Evolutionary conservation across 371 early-diverging fungal species (phyloP).

Genomic region (Funneliformis caledonium): DNA sequence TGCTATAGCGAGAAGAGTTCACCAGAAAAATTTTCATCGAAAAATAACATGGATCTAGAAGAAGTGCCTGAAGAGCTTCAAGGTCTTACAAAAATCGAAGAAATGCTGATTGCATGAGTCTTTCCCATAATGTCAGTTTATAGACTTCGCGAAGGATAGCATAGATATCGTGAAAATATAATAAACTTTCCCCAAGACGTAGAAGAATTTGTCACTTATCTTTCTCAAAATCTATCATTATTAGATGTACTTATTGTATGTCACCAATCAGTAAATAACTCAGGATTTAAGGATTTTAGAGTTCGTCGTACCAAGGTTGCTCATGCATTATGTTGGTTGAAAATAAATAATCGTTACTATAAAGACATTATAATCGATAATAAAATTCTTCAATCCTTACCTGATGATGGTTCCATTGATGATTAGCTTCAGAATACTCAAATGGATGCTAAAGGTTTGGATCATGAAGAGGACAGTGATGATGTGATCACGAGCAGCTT

Average conservation of each 20-base stretch:
- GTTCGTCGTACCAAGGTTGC: slow-evolving; percentile 8
- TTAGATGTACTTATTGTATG: not conserved
- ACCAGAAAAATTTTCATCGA: too few relatives aligned
- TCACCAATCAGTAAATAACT: not conserved
- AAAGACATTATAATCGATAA: not conserved
- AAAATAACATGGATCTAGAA: too few relatives aligned
- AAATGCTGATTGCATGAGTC: too few relatives aligned
- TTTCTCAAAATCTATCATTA: not conserved
- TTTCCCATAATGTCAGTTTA: too few relatives aligned
- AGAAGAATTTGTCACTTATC: not conserved
- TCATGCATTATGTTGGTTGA: slow-evolving; percentile 15
- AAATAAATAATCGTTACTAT: slow-evolving; percentile 13
- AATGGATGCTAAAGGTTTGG: not conserved
- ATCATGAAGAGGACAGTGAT: not conserved
- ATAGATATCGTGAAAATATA: too few relatives aligned
- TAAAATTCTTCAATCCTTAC: slow-evolving; percentile 20
- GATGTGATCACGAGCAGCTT: not conserved
- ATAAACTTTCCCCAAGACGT: too few relatives aligned
- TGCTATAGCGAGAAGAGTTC: too few relatives aligned
- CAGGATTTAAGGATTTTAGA: slow-evolving; percentile 4
- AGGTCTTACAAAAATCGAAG: too few relatives aligned
- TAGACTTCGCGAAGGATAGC: too few relatives aligned
- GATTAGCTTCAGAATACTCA: not conserved
- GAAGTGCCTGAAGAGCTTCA: not conserved
- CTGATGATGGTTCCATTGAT: not conserved